A percentile compares a stretch with the other conserved stretches of the same genome.
Conservation (phyloP, 208 protist genomes). For the Leptomonas pyrrhocoris region DNA sequence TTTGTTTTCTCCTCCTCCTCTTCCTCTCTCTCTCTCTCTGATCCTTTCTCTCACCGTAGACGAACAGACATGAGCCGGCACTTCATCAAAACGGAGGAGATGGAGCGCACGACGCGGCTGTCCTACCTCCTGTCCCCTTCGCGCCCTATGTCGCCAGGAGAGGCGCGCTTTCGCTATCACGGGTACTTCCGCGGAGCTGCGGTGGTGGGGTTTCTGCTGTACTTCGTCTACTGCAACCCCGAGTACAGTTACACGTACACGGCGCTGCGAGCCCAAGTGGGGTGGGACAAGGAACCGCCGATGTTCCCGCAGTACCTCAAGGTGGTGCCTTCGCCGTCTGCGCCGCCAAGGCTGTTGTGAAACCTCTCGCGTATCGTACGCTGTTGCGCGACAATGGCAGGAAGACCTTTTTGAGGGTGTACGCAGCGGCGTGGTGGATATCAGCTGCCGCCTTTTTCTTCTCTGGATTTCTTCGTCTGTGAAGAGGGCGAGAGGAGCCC, state of each 20-base stretch:
- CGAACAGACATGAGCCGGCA: constrained; percentile 57
- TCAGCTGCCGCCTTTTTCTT: no score
- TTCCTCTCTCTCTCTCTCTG: background rate
- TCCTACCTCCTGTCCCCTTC: constrained; percentile 62
- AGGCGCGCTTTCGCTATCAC: constrained; percentile 65
- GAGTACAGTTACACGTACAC: constrained; percentile 79
- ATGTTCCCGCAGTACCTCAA: constrained; percentile 74
- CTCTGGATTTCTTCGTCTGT: no score
- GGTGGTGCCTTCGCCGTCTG: constrained; percentile 12
- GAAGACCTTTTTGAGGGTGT: no score
- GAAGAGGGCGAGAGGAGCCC: no score
- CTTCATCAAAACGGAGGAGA: constrained; percentile 47
- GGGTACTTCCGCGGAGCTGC: constrained; percentile 44
- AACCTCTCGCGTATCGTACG: no score
- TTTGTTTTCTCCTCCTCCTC: background rate
- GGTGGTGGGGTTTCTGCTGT: constrained; percentile 44
- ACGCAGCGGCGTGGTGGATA: no score
- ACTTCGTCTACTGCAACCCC: constrained; percentile 91
- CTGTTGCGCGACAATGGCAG: no score
- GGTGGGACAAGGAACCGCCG: constrained; percentile 41
- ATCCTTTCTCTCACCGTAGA: background rate
- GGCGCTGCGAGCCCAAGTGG: constrained; percentile 46
- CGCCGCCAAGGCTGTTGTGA: background rate
- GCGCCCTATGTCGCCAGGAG: constrained; percentile 41
- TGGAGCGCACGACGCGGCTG: constrained; percentile 44